These are phyloP conservation scores for Hygrocybe coccinea DNA, from an alignment of 768 basidiomycete genomes.

Conservation along the genomic window DNA sequence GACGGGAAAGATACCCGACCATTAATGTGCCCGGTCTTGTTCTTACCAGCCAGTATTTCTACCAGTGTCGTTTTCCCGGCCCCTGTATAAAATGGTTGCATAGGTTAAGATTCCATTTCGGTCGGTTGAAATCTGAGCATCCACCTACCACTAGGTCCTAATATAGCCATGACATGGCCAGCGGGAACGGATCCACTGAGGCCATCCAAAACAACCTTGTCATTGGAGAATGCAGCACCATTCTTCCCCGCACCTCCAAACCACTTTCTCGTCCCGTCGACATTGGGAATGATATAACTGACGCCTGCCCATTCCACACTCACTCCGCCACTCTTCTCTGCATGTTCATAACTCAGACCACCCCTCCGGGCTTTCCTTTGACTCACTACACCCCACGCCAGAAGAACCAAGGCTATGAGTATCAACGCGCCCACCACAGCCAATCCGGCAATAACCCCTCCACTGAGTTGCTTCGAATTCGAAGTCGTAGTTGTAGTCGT, in stretches of 20 bases:
- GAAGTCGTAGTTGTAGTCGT: conserved; percentile 23
- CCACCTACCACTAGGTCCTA: conserved; percentile 76
- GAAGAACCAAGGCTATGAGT: conserved; percentile 49
- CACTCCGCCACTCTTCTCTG: conserved; percentile 41
- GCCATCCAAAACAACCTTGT: conserved; percentile 64
- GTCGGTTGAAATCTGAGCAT: background rate
- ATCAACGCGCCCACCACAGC: conserved; percentile 74
- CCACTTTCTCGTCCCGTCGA: conserved; percentile 10
- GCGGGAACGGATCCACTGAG: conserved; percentile 67
- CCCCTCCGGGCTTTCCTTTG: conserved; percentile 59
- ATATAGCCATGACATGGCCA: conserved; percentile 85
- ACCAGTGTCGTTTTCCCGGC: conserved; percentile 91
- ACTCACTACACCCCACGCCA: conserved; percentile 55
- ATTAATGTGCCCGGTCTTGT: conserved; percentile 63
- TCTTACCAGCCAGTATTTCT: conserved; percentile 82
- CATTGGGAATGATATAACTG: conserved; percentile 54
- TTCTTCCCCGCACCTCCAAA: conserved; percentile 11
- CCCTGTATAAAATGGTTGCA: conserved; percentile 34
- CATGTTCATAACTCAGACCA: conserved; percentile 30
- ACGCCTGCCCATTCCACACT: conserved; percentile 65
- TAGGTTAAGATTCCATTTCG: conserved; percentile 2
- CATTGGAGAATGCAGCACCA: conserved; percentile 31
- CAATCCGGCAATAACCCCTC: conserved; percentile 87
- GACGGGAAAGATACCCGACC: conserved; percentile 61
- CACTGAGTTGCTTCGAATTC: conserved; percentile 46